Percentiles rank a stretch among this genome's conserved stretches.
Conservation (phyloP, 495 filamentous ascomycete genomes). For the Podospora pseudoanserina region DNA sequence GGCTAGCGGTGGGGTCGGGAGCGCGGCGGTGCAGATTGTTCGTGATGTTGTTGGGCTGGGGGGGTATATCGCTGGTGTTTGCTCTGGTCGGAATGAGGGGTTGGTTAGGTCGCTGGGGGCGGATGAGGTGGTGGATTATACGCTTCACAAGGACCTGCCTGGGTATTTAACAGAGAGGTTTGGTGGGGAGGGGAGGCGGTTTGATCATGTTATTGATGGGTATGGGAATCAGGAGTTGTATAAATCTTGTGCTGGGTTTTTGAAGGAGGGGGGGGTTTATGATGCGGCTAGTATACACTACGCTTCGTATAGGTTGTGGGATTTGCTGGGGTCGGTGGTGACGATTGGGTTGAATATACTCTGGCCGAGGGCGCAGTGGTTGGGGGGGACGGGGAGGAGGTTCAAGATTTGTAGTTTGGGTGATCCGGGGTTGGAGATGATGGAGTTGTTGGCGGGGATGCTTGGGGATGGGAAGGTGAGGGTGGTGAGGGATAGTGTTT, state of each 20-base stretch:
- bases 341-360: constrained; percentile 30
- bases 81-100: constrained; percentile 10
- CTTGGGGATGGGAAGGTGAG: constrained; percentile 31
- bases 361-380: constrained; percentile 28
- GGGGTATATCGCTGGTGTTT: constrained; percentile 39
- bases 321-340: constrained; percentile 24
- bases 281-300: constrained; percentile 31
- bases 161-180: constrained; percentile 24
- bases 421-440: constrained; percentile 26
- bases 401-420: constrained; percentile 29
- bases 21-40: constrained; percentile 38
- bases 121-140: constrained; percentile 30
- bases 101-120: neutral
- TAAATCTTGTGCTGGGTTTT: constrained; percentile 26
- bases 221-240: constrained; percentile 36
- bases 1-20: constrained; percentile 42
- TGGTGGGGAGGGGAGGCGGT: constrained; percentile 16
- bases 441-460: constrained; percentile 30
- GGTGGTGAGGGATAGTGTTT: constrained; percentile 30
- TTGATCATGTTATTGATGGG: constrained; percentile 36
- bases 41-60: constrained; percentile 27
- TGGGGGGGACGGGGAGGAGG: constrained; percentile 32
- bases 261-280: constrained; percentile 33
- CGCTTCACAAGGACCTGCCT: constrained; percentile 19
- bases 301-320: constrained; percentile 19